Conservation (phyloP, 1,284 basidiomycete species). For the Blastosporella zonata region DNA sequence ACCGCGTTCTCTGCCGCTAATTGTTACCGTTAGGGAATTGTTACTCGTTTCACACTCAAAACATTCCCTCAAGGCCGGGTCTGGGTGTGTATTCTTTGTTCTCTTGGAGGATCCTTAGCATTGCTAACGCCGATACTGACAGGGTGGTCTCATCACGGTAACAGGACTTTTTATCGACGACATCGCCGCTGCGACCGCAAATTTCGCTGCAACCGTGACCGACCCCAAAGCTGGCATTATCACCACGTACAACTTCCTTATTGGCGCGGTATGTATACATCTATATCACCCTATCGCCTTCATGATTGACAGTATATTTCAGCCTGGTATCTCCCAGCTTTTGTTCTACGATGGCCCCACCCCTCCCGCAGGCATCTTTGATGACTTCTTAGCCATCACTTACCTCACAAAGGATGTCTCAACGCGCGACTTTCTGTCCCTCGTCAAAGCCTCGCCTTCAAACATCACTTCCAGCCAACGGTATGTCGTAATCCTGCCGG, state of each 20-base stretch:
- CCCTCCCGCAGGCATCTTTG: slow-evolving; percentile 47
- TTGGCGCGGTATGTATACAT: slow-evolving; percentile 34
- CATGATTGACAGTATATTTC: slow-evolving; percentile 2
- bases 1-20: neutral
- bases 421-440: slow-evolving; percentile 36
- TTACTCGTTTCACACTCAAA: slow-evolving; percentile 54
- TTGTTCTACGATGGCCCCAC: slow-evolving; percentile 53
- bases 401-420: slow-evolving; percentile 35
- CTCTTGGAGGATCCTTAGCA: neutral
- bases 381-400: slow-evolving; percentile 41
- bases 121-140: neutral
- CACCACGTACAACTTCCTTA: slow-evolving; percentile 46
- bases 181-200: slow-evolving; percentile 43
- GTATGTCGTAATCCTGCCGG: slow-evolving; percentile 23
- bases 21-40: slow-evolving; percentile 46
- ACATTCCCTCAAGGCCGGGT: slow-evolving; percentile 51
- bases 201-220: slow-evolving; percentile 43
- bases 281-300: slow-evolving; percentile 8
- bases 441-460: slow-evolving; percentile 40
- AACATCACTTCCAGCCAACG: slow-evolving; percentile 38
- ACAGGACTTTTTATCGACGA: slow-evolving; percentile 33
- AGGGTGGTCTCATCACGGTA: slow-evolving; percentile 56
- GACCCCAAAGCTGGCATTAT: slow-evolving; percentile 64
- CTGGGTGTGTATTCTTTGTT: slow-evolving; percentile 46
- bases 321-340: slow-evolving; percentile 35